A percentile compares a stretch with the other conserved stretches of the same genome.
Evolutionary conservation across 1,284 basidiomycete genomes (phyloP).

Genomic region (Apiotrichum mycotoxinovorans): DNA sequence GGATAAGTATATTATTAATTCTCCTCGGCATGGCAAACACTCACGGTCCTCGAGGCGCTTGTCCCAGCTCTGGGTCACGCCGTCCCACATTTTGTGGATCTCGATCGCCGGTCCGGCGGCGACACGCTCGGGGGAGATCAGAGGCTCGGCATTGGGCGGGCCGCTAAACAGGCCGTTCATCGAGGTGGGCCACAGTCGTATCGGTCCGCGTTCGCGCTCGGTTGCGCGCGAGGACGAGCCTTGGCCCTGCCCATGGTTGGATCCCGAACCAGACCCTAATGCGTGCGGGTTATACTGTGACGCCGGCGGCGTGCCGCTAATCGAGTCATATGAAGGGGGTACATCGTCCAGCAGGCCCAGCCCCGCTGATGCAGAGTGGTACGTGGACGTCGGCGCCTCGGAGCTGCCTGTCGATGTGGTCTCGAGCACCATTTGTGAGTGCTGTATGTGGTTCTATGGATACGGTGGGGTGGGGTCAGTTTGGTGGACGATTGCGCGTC

Average conservation of each 20-base stretch:
- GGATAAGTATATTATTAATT: background rate
- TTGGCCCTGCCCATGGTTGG: background rate
- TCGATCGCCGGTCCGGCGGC: constrained; percentile 15
- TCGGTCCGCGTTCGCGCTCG: constrained; percentile 1
- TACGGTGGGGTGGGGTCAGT: too few species aligned
- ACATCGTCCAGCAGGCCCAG: constrained; percentile 19
- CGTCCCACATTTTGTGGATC: constrained; percentile 4
- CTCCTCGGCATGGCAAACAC: constrained; percentile 2
- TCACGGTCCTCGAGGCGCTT: constrained; percentile 27
- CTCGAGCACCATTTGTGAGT: too few species aligned
- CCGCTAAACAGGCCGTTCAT: constrained; percentile 29
- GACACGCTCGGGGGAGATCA: constrained; percentile 18
- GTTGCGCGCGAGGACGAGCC: background rate
- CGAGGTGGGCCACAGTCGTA: constrained; percentile 19
- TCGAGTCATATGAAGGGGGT: constrained; percentile 36
- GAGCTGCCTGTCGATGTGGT: too few species aligned
- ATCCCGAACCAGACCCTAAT: background rate
- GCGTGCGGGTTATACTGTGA: background rate
- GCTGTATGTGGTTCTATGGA: too few species aligned
- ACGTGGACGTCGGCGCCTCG: too few species aligned
- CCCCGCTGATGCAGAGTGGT: background rate
- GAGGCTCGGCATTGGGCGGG: constrained; percentile 33
- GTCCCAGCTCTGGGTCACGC: constrained; percentile 24
- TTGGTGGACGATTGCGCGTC: too few species aligned
- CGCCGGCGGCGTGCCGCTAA: constrained; percentile 3